These are phyloP conservation scores for Oryza officinalis DNA, from an alignment of 176 grass and related monocot species.

Conservation along the genomic window DNA sequence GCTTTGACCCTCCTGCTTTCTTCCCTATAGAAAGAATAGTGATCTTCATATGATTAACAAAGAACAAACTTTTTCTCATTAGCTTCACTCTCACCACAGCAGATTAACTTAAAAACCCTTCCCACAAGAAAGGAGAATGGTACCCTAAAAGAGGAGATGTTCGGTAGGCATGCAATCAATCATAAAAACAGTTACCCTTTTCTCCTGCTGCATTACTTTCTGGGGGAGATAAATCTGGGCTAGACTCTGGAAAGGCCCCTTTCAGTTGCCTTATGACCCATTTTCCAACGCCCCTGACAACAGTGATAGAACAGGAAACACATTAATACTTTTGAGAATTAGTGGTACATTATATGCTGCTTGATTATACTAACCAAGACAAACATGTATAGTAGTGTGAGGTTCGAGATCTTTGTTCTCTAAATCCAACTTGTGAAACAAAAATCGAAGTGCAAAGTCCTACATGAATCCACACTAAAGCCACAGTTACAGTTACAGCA, in stretches of 20 bases:
- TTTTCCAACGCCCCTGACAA: slow-evolving; percentile 68
- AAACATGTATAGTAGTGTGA: neutral
- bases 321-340: neutral
- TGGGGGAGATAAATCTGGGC: slow-evolving; percentile 27
- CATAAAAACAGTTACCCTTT: slow-evolving; percentile 17
- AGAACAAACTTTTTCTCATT: neutral
- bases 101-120: neutral
- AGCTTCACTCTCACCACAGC: neutral
- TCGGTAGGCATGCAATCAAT: neutral
- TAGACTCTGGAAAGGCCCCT: slow-evolving; percentile 58
- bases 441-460: too few species aligned
- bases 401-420: neutral
- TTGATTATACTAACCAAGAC: neutral
- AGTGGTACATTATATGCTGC: neutral
- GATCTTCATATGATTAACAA: neutral
- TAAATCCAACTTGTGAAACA: neutral
- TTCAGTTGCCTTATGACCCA: slow-evolving; percentile 69
- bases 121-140: neutral
- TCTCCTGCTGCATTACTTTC: slow-evolving; percentile 29
- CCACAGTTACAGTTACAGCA: neutral
- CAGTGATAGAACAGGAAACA: slow-evolving; percentile 17
- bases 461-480: slow-evolving; percentile 4
- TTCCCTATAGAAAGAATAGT: slow-evolving; percentile 49
- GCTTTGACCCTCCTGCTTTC: slow-evolving; percentile 51
- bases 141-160: neutral